Evolutionary conservation across 75 land plant genomes (phyloP), one percentile per base, ranked within the genome.

Genomic region (Azolla pinnata): DNA sequence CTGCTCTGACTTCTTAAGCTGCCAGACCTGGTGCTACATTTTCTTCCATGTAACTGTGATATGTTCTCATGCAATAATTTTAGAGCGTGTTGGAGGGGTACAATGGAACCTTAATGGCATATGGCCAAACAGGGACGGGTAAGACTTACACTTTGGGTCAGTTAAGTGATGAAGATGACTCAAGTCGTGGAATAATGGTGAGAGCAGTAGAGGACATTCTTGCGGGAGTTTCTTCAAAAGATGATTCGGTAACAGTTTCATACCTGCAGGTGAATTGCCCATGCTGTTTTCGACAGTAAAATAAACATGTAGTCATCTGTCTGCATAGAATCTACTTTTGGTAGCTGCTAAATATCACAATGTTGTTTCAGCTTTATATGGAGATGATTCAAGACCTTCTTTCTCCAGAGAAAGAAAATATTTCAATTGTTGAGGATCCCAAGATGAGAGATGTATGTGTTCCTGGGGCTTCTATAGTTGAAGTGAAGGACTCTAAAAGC

Each of bases 91-190:
- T 95, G 48, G 97, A 84, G 54, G 99, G 99, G 21, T 95, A 95
- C 70, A 95, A 95, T 82, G 99, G 99, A 32, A 95, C 99, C 24
- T 81, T 95, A 1, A 95, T 95, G 99, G 99, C 99, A 29, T 95
- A 95, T 76, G 99, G 99, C 32, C 99, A 95, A 65, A 95, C 99
- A 18, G 99, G 97, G 4, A 95, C 99, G 5, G 99, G 99, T 26
- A 95, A 95, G 60, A 95, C 99, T 5, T 95, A 79, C 57, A 95
- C 99, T 24, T 79, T 95, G 47, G 99, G 99, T 62, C 66, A 75
- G 51, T 64, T 95, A 46, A 97, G 88, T 31, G 92, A 90, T 51
- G 97, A 84, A 64, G 97, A 95, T 54, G 77, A 79, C 35, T 77
- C 99, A 64, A 81, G 70, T 54, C 82, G 99, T 29, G 96, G 99